Evolutionary conservation across 2,329 filamentous ascomycete species (phyloP), one percentile per base, ranked within the genome.

Genomic region (Rutstroemia sp.): DNA sequence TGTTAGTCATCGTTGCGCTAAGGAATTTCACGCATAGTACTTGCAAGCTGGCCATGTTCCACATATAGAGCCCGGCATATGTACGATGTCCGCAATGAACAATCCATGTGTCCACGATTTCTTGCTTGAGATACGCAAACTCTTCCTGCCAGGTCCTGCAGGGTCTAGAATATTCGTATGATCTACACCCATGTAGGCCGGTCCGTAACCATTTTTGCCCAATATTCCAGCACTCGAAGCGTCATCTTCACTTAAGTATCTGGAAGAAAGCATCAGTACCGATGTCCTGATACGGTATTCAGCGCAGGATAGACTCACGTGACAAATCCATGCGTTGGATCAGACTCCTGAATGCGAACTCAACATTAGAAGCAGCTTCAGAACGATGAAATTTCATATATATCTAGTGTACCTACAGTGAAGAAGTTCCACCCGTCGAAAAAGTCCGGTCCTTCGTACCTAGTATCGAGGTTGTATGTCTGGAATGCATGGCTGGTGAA

Each of bases 101-200:
- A 90, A 76, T 0, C 84, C 86, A 61, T 83, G 76, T 34, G 76
- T 80, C 69, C 83, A 90, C 3, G 74, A 69, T 50, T 79, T 75
- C 54, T 80, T 83, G 69, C 83, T 87, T 51, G 82, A 79, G 17
- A 90, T 70, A 10, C 86, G 79, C 45, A 90, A 78, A 62, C 83
- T 87, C 10, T 76, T 74, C 23, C 77, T 69, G 16, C 53, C 53
- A 1, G 38, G n/a, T 6, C 17, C 47, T 8, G 37, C 21, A 38
- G 53, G 46, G 34, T 56, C 39, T 7, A 53, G 41, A 14, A 87
- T 72, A 65, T 87, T 85, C 56, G 69, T 76, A 66, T 78, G 72
- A 70, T 90, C 87, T 48, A 86, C 83, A 45, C 86, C 86, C 57
- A 90, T 79, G 68, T 84, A 86, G 64, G 88, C 73, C 57, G 78